Evolutionary conservation across 805 yeast species (phyloP), one percentile per base, ranked within the genome.

Genomic region (Kuraishia floccosa): DNA sequence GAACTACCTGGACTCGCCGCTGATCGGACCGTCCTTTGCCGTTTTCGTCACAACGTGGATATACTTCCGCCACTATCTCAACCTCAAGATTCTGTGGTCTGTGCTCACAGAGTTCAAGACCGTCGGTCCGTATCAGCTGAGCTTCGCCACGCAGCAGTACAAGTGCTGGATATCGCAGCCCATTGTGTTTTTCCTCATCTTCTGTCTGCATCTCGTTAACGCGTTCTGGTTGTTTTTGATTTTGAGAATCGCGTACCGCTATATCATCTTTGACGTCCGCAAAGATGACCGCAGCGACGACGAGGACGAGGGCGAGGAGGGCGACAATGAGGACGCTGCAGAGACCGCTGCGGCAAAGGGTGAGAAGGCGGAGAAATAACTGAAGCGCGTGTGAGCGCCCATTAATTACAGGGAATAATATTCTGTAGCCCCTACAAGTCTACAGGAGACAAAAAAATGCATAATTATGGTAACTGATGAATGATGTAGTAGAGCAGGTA

Each of bases 161-260:
- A 91, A 91, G 58, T 91, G 97, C 58, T 85, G 85, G 80, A 83
- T 91, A 41, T 78, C 96, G 16, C 94, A 84, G 58, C 82, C 84
- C 33, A 86, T 91, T 51, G 87, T 89, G 3, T 87, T 91, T 47
- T 54, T 58, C 15, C 68, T 91, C 47, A 68, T 91, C 37, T 62
- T 68, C 32, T 87, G 91, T 1, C 65, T 91, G 40, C 97, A 91
- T 53, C 46, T 84, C 34, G 85, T 91, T 34, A 91, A 91, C 49
- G 43, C 72, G 15, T 91, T 82, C 59, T 91, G 98, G 98, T 65
- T 87, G 35, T 73, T 70, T 44, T 65, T 89, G 44, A 83, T 91
- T 38, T 41, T 82, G 32, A 73, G 96, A 52, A 81, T 91, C 43
- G 64, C 78, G 22, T 73, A 65, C 52, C 73, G 96, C 50, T 62